These are phyloP conservation scores for Haplosporangium sp. DNA, from an alignment of 371 early-diverging fungal genomes.

Conservation along the genomic window DNA sequence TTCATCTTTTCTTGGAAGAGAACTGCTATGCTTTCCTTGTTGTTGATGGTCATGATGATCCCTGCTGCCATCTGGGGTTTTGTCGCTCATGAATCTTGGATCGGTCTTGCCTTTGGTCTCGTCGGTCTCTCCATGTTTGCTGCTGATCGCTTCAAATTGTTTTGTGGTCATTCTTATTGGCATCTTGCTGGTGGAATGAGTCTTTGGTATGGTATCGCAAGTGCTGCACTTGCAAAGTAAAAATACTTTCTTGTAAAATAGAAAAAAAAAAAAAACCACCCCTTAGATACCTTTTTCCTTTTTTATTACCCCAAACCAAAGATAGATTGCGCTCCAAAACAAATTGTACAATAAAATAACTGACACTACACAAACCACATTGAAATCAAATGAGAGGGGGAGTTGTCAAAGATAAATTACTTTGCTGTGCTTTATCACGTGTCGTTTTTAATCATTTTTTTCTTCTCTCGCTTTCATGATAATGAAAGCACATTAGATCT, in stretches of 20 bases:
- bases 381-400: no score
- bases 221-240: slow-evolving; percentile 38
- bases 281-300: neutral
- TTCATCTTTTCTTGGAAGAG: slow-evolving; percentile 45
- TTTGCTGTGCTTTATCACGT: neutral
- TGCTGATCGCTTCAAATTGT: slow-evolving; percentile 44
- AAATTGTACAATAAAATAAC: neutral
- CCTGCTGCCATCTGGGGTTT: slow-evolving; percentile 53
- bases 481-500: no score
- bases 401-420: no score
- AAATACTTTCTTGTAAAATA: neutral
- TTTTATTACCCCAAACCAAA: neutral
- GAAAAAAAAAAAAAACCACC: neutral
- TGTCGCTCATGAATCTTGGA: slow-evolving; percentile 42
- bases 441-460: slow-evolving; percentile 1
- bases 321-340: neutral
- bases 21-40: slow-evolving; percentile 48
- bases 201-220: slow-evolving; percentile 44
- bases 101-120: slow-evolving; percentile 31
- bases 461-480: no score
- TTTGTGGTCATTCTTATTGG: slow-evolving; percentile 53
- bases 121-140: slow-evolving; percentile 51
- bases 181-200: slow-evolving; percentile 48
- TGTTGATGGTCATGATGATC: slow-evolving; percentile 53
- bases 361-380: no score